Conservation (phyloP, 768 basidiomycete species). For the Coprinopsis sp. region DNA sequence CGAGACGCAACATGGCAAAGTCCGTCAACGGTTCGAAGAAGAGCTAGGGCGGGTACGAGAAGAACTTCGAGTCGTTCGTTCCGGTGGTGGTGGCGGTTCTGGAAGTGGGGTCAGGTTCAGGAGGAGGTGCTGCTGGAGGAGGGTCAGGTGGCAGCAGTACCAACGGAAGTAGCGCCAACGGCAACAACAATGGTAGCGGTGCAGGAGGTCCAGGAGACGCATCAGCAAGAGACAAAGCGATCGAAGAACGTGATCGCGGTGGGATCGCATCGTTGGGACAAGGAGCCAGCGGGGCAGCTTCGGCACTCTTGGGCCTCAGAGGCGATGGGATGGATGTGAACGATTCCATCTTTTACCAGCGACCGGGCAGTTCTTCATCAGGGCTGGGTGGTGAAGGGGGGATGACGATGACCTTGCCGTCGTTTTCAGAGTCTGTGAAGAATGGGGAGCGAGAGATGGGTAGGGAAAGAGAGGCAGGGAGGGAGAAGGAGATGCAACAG, state of each 20-base stretch:
- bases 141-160: conserved; percentile 9
- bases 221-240: too few species aligned
- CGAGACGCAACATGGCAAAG: conserved; percentile 82
- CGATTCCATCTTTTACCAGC: conserved; percentile 6
- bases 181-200: neutral
- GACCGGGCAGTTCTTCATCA: conserved; percentile 5
- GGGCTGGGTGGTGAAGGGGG: conserved; percentile 9
- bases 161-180: neutral
- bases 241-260: too few species aligned
- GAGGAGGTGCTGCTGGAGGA: conserved; percentile 9
- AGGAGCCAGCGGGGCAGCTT: too few species aligned
- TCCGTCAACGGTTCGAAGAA: conserved; percentile 82
- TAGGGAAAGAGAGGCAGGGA: conserved; percentile 19
- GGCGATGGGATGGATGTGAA: conserved; percentile 14
- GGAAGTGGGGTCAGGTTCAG: neutral
- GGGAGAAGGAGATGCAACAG: conserved; percentile 11
- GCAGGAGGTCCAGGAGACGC: conserved; percentile 15
- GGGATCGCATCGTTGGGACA: too few species aligned
- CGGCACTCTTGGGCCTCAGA: conserved; percentile 15
- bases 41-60: conserved; percentile 61
- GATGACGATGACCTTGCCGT: conserved; percentile 15
- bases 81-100: neutral
- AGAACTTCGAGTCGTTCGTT: conserved; percentile 55
- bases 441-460: conserved; percentile 12
- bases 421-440: conserved; percentile 15